phyloP scores from a whole-genome alignment of 176 grass and related monocot genomes.

The Metroxylon sagu region DNA sequence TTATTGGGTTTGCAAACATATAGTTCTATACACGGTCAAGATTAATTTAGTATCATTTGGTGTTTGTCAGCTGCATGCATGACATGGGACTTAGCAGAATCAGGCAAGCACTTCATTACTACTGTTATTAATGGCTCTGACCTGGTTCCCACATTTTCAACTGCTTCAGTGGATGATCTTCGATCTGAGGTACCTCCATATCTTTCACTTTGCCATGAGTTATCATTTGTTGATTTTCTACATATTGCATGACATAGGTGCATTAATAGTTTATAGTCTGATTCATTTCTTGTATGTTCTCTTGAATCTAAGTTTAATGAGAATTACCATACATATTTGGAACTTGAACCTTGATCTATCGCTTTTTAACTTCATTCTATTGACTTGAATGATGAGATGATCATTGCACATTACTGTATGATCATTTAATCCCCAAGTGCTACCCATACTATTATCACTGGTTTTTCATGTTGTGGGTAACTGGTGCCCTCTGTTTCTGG shows the following conservation, averaged over 20 bases:
- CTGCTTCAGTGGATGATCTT: conserved; percentile 89
- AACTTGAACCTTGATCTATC: too few relatives aligned
- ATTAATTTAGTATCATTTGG: conserved; percentile 9
- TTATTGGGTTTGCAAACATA: conserved; percentile 9
- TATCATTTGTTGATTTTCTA: background rate
- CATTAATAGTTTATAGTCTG: background rate
- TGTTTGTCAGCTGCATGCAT: conserved; percentile 79
- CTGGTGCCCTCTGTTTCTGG: too few relatives aligned
- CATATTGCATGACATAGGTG: background rate
- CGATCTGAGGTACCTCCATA: conserved; percentile 68
- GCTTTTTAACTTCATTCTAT: too few relatives aligned
- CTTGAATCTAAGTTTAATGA: too few relatives aligned
- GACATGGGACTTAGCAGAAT: conserved; percentile 98
- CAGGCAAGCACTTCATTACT: conserved; percentile 88
- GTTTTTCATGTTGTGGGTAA: too few relatives aligned
- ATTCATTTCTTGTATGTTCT: too few relatives aligned
- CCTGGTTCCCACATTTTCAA: conserved; percentile 94
- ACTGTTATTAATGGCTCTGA: conserved; percentile 86
- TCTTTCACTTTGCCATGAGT: conserved; percentile 8
- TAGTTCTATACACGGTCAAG: background rate
- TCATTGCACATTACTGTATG: too few relatives aligned
- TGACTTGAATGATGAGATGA: too few relatives aligned
- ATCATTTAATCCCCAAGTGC: too few relatives aligned
- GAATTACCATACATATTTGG: too few relatives aligned
- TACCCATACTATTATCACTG: too few relatives aligned